These are phyloP conservation scores for Leccinum solheimii DNA, from an alignment of 1,284 basidiomycete species.

Conservation along the genomic window DNA sequence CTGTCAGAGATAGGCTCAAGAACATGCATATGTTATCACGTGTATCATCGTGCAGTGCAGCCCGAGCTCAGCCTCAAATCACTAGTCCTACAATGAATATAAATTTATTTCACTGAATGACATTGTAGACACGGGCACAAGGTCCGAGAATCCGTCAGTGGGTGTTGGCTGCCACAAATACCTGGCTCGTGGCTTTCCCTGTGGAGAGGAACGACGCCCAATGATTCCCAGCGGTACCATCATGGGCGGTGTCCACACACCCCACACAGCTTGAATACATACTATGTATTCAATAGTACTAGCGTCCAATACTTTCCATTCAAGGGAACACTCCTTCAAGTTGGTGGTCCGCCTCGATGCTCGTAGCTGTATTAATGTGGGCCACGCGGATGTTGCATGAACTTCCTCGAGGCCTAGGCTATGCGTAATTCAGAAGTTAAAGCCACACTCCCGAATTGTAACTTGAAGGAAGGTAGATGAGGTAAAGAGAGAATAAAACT, in stretches of 20 bases:
- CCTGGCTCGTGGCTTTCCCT: too few relatives aligned
- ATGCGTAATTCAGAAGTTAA: constrained; percentile 1
- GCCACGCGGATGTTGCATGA: constrained; percentile 12
- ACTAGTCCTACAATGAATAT: not conserved
- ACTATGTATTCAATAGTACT: not conserved
- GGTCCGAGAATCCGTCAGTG: not conserved
- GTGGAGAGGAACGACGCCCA: not conserved
- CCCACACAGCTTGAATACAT: not conserved
- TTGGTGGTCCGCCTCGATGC: not conserved
- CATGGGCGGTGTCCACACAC: not conserved
- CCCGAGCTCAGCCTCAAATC: too few relatives aligned
- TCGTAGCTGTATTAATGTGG: not conserved
- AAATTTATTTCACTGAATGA: not conserved
- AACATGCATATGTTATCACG: not conserved
- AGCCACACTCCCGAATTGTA: constrained; percentile 1
- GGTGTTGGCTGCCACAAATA: too few relatives aligned
- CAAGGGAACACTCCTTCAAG: not conserved
- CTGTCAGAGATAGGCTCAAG: not conserved
- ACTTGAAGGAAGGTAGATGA: constrained; percentile 13
- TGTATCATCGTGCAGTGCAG: not conserved
- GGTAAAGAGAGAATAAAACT: constrained; percentile 10
- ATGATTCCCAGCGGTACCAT: not conserved
- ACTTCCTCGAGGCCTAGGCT: constrained; percentile 1
- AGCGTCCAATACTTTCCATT: not conserved
- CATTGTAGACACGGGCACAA: too few relatives aligned